Base-by-base conservation (phyloP, 345 rosid species). In the Gossypioides kirkii region DNA sequence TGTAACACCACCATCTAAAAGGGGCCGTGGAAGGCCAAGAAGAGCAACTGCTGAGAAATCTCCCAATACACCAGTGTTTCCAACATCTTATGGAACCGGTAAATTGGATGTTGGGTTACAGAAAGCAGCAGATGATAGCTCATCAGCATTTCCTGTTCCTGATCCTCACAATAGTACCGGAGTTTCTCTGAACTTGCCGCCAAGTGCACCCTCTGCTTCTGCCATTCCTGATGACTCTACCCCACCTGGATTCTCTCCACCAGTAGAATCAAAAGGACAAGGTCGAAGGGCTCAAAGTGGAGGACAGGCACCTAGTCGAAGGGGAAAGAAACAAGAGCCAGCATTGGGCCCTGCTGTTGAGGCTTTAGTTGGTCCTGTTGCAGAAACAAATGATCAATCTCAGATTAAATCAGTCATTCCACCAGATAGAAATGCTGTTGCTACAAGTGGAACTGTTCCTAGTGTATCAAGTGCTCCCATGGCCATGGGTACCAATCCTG, bases 11-110 rank as follows among this genome's bases (percentile, higher is more conserved):
- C 95, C 98, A 74, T 78, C 90, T 50, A 93, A 89, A 81, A 83
- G 98, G 69, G 97, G 98, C 22, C 93, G 98, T 81, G 98, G 98
- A 72, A 89, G 98, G 79, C 98, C 98, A 36, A 87, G 89, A 79
- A 86, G 94, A 82, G 88, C 68, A 64, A 47, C 76, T 55, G 50
- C 79, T 7, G 90, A 85, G 69, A 89, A 77, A 78, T 71, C 89
- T 79, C 87, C 84, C 7, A 47, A 80, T 54, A 73, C 79, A 1
- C 54, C 72, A 73, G 56, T 76, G 54, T 61, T 66, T 56, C 69
- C 83, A 65, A 78, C 73, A 28, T 69, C 84, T 74, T 38, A 77
- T 79, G 85, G 74, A 80, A 46, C 55, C 62, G 79, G 74, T n/a
- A 80, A 83, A 72, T 70, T 73, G 38, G 85, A 81, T 69, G 41